Evolutionary conservation across 2,329 filamentous ascomycete species (phyloP), one percentile per base, ranked within the genome.

Genomic region (Verticillium tricorpus): DNA sequence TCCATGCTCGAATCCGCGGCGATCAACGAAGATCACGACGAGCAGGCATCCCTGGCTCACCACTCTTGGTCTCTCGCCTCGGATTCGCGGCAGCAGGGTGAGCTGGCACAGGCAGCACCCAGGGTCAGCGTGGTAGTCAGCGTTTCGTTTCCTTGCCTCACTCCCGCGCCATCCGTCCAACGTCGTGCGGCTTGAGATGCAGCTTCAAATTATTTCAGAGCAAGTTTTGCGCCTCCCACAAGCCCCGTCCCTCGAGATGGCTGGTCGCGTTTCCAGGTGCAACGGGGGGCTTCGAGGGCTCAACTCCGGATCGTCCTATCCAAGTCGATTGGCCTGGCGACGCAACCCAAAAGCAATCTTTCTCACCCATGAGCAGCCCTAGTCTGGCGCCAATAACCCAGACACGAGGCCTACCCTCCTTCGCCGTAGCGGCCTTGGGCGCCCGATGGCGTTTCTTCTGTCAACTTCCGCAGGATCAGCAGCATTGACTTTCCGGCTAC

Each of bases 261-360:
- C 61, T 65, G 64, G 60, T 61, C 61, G 60, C 60, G 58, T 65
- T 61, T 59, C 64, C 63, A n/a, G 17, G 17, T 45, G 17, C 39
- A 15, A 45, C 45, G 45, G 8, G 9, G 9, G 45, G 6, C 45
- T n/a, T 50, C 45, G 19, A 50, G 45, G 45, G 19, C 11, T n/a
- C 45, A 50, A 50, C 19, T 12, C 45, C 45, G 45, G n/a, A 50
- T 22, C 45, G 22, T n/a, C 22, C 45, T n/a, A 11, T 22, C 6
- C n/a, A 50, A 50, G n/a, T 50, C 45, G 19, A 50, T 50, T 50
- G 45, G 45, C 45, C 45, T 22, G 45, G 45, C 45, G 45, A 50
- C 45, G 19, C 45, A 50, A 50, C n/a, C 45, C 45, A 22, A 50
- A 50, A 50, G 45, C 45, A 50, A 25, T 11, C 8, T 22, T 50